These are phyloP conservation scores for Arthrobotrys entomopaga DNA, from an alignment of 2,329 filamentous ascomycete genomes.

Conservation along the genomic window DNA sequence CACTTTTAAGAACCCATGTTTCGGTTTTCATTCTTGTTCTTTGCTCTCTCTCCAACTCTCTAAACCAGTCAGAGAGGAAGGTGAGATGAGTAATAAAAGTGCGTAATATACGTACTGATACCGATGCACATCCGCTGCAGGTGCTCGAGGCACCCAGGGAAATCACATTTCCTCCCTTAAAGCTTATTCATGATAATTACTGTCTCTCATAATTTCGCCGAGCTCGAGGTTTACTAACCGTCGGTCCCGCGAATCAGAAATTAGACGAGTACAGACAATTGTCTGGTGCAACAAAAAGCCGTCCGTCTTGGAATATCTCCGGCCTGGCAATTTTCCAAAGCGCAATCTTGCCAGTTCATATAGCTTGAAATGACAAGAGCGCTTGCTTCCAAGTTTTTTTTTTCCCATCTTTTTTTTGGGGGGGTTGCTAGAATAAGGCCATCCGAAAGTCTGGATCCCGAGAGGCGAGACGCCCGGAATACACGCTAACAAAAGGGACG, in stretches of 20 bases:
- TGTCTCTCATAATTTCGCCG: conserved; percentile 10
- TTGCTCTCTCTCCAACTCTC: too few relatives aligned
- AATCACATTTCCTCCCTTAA: background rate
- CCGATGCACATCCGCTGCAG: conserved; percentile 25
- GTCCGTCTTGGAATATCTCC: conserved; percentile 9
- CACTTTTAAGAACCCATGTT: conserved; percentile 22
- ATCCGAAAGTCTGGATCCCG: background rate
- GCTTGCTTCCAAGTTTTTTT: conserved; percentile 17
- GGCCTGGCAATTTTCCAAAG: background rate
- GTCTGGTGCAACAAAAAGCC: background rate
- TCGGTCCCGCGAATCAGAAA: conserved; percentile 46
- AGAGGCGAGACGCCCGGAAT: conserved; percentile 23
- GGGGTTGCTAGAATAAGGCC: too few relatives aligned
- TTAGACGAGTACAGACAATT: background rate
- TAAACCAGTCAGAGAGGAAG: background rate
- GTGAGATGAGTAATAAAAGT: conserved; percentile 55
- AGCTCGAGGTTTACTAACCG: background rate
- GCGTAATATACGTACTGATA: conserved; percentile 47
- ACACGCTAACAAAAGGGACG: background rate
- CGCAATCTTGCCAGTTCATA: conserved; percentile 6
- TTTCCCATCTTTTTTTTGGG: background rate
- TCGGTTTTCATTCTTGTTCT: background rate
- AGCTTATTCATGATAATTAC: background rate
- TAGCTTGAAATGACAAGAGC: conserved; percentile 3
- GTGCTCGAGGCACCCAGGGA: conserved; percentile 13